Conservation (phyloP, 805 yeast species). For the Zygosaccharomyces bisporus region DNA sequence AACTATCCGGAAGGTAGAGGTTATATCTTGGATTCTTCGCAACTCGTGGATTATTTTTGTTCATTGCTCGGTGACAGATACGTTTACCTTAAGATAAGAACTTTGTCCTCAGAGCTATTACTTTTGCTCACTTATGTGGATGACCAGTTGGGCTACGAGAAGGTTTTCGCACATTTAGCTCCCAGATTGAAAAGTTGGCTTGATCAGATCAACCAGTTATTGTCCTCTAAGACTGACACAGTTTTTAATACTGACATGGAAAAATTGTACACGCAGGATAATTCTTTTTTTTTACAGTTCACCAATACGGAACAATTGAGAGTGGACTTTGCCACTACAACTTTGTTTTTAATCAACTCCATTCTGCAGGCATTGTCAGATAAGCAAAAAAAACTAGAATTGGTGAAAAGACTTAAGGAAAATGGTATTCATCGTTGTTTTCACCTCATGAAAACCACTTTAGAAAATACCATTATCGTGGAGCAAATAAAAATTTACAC, state of each 20-base stretch:
- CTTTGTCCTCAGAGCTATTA: constrained; percentile 26
- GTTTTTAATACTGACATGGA: background rate
- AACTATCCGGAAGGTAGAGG: constrained; percentile 20
- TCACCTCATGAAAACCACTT: constrained; percentile 42
- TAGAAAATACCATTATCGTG: constrained; percentile 55
- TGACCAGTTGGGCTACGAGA: constrained; percentile 25
- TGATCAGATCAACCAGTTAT: background rate
- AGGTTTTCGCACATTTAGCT: constrained; percentile 14
- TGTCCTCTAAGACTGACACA: constrained; percentile 3
- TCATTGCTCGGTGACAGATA: constrained; percentile 12
- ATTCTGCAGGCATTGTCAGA: constrained; percentile 45
- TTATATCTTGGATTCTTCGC: constrained; percentile 12
- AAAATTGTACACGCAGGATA: constrained; percentile 5
- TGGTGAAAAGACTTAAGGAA: constrained; percentile 55
- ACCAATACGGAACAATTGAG: constrained; percentile 33
- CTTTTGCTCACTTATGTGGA: constrained; percentile 29
- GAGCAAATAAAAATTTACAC: constrained; percentile 62
- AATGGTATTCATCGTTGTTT: constrained; percentile 55
- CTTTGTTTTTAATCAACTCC: constrained; percentile 67
- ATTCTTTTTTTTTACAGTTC: constrained; percentile 11
- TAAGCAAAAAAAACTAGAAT: constrained; percentile 45
- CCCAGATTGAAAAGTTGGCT: constrained; percentile 17
- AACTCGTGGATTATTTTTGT: constrained; percentile 21
- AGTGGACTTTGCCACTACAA: constrained; percentile 65
- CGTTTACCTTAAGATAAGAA: constrained; percentile 18